phyloP scores from a whole-genome alignment of 371 early-diverging fungal species.

The Nosema bombycis region DNA sequence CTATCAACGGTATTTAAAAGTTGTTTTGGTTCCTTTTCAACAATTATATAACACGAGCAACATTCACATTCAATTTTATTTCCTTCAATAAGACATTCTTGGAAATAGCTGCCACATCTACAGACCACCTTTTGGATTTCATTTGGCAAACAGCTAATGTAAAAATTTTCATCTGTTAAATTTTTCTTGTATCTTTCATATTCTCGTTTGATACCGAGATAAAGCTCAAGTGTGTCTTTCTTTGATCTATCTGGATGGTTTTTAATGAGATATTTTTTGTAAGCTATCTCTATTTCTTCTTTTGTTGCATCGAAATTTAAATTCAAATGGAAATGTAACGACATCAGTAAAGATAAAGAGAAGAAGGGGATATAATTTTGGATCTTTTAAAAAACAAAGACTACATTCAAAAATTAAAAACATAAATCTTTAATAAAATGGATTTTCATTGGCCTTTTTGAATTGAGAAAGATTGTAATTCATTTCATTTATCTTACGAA shows the following conservation, averaged over 20 bases:
- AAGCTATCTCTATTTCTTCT: background rate
- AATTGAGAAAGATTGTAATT: background rate
- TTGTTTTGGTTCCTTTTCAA: background rate
- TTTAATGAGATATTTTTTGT: constrained; percentile 6
- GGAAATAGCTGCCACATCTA: constrained; percentile 11
- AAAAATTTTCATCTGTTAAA: constrained; percentile 6
- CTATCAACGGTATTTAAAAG: too few species aligned
- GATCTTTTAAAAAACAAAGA: background rate
- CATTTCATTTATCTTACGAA: constrained; percentile 7
- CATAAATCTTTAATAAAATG: background rate
- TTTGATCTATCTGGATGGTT: constrained; percentile 11
- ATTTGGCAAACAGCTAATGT: background rate
- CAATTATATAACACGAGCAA: constrained; percentile 13
- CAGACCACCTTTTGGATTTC: background rate
- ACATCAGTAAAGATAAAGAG: background rate
- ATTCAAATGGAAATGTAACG: constrained; percentile 8
- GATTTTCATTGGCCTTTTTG: background rate
- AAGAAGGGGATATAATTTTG: background rate
- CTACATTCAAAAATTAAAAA: background rate
- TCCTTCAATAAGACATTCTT: background rate
- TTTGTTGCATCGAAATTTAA: background rate
- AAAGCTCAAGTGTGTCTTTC: background rate
- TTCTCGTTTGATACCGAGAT: background rate
- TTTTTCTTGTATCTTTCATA: constrained; percentile 13
- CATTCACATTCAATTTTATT: constrained; percentile 16